Evolutionary conservation across 1,139 yeast species (phyloP).

Genomic region (Blastobotrys indianensis): DNA sequence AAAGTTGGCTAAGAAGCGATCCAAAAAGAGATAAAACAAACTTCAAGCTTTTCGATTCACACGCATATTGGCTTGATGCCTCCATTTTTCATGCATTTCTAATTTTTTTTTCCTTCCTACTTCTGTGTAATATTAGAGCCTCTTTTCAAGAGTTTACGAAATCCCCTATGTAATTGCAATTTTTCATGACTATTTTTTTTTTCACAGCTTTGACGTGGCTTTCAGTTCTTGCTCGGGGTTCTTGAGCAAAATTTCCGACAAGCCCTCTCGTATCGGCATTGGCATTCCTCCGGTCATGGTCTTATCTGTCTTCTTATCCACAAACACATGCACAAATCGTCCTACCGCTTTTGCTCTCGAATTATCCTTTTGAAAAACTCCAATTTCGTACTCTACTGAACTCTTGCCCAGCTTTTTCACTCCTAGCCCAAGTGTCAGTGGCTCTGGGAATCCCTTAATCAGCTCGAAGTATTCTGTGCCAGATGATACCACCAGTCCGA

Average conservation of each 20-base stretch:
- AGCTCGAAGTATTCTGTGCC: constrained; percentile 27
- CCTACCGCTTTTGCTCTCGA: constrained; percentile 27
- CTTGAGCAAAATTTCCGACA: constrained; percentile 13
- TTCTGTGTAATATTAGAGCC: background rate
- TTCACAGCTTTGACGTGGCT: constrained; percentile 6
- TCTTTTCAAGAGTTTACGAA: background rate
- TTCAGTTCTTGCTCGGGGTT: constrained; percentile 1
- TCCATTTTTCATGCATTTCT: background rate
- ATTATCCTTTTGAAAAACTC: constrained; percentile 26
- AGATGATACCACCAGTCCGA: constrained; percentile 30
- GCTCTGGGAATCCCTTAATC: constrained; percentile 30
- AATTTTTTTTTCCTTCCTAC: background rate
- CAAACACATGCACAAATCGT: constrained; percentile 30
- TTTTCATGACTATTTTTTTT: background rate
- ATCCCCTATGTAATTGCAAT: background rate
- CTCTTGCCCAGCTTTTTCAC: constrained; percentile 26
- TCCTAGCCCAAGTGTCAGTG: constrained; percentile 27
- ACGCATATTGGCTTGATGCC: background rate
- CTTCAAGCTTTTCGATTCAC: too few relatives aligned
- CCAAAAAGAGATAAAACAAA: constrained; percentile 1
- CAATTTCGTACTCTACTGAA: constrained; percentile 31
- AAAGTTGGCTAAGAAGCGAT: background rate
- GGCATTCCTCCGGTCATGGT: constrained; percentile 24
- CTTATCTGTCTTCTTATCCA: constrained; percentile 25
- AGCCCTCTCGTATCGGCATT: constrained; percentile 18